Evolutionary conservation across 495 filamentous ascomycete species (phyloP), one percentile per base, ranked within the genome.

Genomic region (Xylaria castorea): DNA sequence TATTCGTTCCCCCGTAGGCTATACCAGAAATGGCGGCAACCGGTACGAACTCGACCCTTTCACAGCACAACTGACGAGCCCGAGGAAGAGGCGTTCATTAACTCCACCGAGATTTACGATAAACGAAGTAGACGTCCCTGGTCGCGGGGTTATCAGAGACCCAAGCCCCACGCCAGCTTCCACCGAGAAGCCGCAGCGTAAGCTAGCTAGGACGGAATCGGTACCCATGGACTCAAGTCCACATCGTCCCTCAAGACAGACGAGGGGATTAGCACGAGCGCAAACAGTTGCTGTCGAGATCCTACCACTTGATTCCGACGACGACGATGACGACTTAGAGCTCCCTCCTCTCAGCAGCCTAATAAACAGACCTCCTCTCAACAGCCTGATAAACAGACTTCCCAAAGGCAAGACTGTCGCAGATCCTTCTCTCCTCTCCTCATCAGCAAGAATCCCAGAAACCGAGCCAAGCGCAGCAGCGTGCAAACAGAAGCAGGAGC

Each of bases 201-300:
- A 74, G 30, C 40, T 79, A 25, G 69, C 76, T 2, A 73, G 76
- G 36, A 78, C 76, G 5, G 78, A 76, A 46, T 78, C 78, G 25
- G 25, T 77, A 14, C 67, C 73, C 18, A 18, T 73, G 3, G 68
- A 51, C 9, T 55, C 68, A 60, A 80, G 5, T 25, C 55, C 51
- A 65, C 64, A 3, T 70, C 79, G 38, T 66, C 72, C 11, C 22
- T 30, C 3, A 32, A 65, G 32, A 27, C 70, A 38, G 14, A 38
- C 66, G 53, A 53, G 74, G n/a, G 46, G 55, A 12, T 83, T 87
- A 48, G 78, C 81, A 16, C 86, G 85, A n/a, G 81, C 85, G 30
- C 83, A 80, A 18, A 86, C 84, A 5, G 71, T 80, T 6, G 78
- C 86, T n/a, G 80, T 87, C 20, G 74, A 83, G 60, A 75, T 73